These are phyloP conservation scores for Lecanosticta acicola DNA, from an alignment of 2,329 filamentous ascomycete species.

Conservation along the genomic window DNA sequence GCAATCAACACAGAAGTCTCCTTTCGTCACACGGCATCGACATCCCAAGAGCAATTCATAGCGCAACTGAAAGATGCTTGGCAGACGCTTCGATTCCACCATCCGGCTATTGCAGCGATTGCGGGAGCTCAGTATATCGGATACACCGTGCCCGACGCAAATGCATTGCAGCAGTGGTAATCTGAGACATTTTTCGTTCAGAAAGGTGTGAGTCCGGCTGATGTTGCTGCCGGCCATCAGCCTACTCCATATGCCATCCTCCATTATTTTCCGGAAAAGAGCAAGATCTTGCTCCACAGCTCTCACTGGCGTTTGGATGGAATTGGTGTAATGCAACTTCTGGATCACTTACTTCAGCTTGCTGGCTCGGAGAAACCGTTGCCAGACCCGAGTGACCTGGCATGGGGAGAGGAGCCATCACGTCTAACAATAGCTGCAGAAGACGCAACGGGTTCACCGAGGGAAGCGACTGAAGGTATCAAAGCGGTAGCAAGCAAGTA, in stretches of 20 bases:
- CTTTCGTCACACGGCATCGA: neutral
- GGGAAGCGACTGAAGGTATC: neutral
- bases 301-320: constrained; percentile 1
- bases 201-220: neutral
- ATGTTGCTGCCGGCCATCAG: neutral
- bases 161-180: neutral
- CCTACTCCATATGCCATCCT: neutral
- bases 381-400: neutral
- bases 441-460: neutral
- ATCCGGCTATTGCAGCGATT: constrained; percentile 2
- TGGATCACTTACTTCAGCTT: neutral
- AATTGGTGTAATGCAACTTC: constrained; percentile 1
- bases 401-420: neutral
- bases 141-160: neutral
- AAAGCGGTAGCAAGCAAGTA: neutral
- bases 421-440: neutral
- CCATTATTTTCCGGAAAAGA: neutral
- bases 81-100: neutral
- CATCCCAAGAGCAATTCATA: neutral
- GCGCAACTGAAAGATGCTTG: neutral
- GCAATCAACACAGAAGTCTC: constrained; percentile 2
- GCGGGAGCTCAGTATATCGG: neutral
- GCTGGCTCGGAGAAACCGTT: neutral
- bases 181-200: constrained; percentile 1
- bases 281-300: neutral